Base-by-base conservation (phyloP, 352 stramenopile species). In the Phytophthora tubulina region DNA sequence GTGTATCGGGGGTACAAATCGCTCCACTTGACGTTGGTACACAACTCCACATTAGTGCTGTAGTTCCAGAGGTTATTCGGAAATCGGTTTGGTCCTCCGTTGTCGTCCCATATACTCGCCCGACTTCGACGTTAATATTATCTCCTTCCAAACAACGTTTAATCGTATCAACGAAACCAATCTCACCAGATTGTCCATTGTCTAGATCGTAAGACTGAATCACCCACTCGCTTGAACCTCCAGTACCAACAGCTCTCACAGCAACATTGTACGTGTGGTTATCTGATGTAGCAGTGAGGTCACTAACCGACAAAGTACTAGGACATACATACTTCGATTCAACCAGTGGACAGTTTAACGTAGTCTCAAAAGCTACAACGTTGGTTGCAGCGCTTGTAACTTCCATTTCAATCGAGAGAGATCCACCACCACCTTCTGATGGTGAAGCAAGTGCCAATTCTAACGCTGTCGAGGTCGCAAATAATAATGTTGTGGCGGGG, bases 201-300 rank as follows among this genome's bases (percentile, higher is more conserved):
- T 89, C 81, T 3, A 70, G 70, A 10, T 50, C 30, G 27, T 77
- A 86, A 1, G 65, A 62, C 0, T 52, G 6, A 8, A 57, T 75
- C 1, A 41, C 52, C 81, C 81, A 89, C 14, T 36, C 27, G 11
- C 79, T 89, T 9, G 42, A 4, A 2, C 78, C 77, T 10, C 53
- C 54, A 21, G 70, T 67, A 4, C 79, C 78, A 32, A 79, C 56
- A 14, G 79, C 61, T 3, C 79, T 70, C 14, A 78, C 42, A 10
- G 59, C 46, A 2, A 89, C 75, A 13, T 44, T 54, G 51, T 79
- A 80, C 1, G 63, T 56, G 3, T 39, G 68, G 0, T 33, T 62
- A 27, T 73, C 21, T 35, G 63, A 14, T 8, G 72, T 52, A 6
- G 41, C n/a, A 48, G 44, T 30, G 5, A 79, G 39, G 1, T 39